Conservation (phyloP, 139 green algal species). For the Picochlorum sp. region DNA sequence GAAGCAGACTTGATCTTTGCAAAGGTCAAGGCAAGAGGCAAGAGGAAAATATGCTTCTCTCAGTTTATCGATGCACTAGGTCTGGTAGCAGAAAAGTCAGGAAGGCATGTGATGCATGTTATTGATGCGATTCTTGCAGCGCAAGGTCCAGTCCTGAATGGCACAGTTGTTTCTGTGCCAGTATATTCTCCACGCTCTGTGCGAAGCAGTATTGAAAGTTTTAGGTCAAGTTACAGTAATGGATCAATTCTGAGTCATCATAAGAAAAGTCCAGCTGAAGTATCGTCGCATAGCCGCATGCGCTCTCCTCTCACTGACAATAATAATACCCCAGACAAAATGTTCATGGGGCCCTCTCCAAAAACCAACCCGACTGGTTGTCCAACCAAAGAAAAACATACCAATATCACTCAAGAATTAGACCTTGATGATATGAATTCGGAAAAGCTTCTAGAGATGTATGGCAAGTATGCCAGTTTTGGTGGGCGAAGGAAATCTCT, state of each 20-base stretch:
- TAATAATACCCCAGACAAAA: too few species aligned
- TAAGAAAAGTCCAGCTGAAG: too few species aligned
- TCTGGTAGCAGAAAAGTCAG: neutral
- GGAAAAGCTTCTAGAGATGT: neutral
- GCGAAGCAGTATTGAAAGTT: too few species aligned
- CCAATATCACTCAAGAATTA: neutral
- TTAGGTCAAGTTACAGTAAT: too few species aligned
- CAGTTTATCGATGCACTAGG: conserved; percentile 7
- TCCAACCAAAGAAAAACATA: neutral
- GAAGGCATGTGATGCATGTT: neutral
- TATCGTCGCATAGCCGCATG: too few species aligned
- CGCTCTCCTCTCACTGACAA: too few species aligned
- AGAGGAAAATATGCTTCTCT: neutral
- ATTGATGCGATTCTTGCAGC: neutral
- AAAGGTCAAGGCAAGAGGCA: neutral
- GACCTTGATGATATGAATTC: neutral
- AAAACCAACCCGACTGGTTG: conserved; percentile 10
- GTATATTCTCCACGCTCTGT: neutral
- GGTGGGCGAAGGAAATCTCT: neutral
- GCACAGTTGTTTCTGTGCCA: neutral
- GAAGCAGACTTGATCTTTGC: conserved; percentile 13
- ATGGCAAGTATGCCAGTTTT: neutral
- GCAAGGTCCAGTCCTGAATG: conserved; percentile 1
- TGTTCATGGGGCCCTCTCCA: neutral
- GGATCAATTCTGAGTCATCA: too few species aligned